Evolutionary conservation across 768 basidiomycete species (phyloP).

Genomic region (Leccinum subtestaceum): DNA sequence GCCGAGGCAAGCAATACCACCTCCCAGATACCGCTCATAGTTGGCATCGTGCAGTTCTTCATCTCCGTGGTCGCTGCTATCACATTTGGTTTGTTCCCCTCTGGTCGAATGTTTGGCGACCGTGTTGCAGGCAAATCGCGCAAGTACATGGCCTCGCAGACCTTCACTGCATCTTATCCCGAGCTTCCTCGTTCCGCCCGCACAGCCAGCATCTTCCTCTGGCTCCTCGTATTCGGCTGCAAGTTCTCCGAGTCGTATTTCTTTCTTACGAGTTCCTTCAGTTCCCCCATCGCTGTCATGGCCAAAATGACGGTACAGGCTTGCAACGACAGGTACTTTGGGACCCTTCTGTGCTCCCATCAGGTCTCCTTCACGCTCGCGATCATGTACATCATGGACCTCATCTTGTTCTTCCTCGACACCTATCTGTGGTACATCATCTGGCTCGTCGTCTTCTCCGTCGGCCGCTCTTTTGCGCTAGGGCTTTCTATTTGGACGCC

Average conservation of each 20-base stretch:
- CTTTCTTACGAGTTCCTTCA: slow-evolving; percentile 97
- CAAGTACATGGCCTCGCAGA: slow-evolving; percentile 98
- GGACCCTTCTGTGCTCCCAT: slow-evolving; percentile 77
- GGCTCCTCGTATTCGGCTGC: slow-evolving; percentile 93
- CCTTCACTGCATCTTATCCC: slow-evolving; percentile 98
- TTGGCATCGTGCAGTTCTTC: slow-evolving; percentile 93
- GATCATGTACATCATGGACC: slow-evolving; percentile 99
- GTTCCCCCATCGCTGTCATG: slow-evolving; percentile 95
- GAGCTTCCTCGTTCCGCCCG: slow-evolving; percentile 69
- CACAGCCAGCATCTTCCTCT: slow-evolving; percentile 79
- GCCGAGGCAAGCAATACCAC: slow-evolving; percentile 58
- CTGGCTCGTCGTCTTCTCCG: slow-evolving; percentile 94
- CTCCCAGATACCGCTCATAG: slow-evolving; percentile 78
- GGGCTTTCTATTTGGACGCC: slow-evolving; percentile 99
- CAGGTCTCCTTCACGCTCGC: slow-evolving; percentile 90
- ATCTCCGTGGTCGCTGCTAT: slow-evolving; percentile 82
- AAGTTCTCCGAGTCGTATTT: slow-evolving; percentile 98
- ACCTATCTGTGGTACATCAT: slow-evolving; percentile 99
- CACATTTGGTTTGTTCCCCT: slow-evolving; percentile 85
- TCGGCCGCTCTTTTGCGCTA: slow-evolving; percentile 84
- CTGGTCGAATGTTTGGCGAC: slow-evolving; percentile 98
- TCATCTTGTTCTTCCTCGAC: slow-evolving; percentile 97
- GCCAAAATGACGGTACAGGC: slow-evolving; percentile 90
- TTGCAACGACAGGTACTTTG: slow-evolving; percentile 84
- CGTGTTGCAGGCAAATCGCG: slow-evolving; percentile 96